Conservation (phyloP, 768 basidiomycete genomes). For the Boletus barrowsii region DNA sequence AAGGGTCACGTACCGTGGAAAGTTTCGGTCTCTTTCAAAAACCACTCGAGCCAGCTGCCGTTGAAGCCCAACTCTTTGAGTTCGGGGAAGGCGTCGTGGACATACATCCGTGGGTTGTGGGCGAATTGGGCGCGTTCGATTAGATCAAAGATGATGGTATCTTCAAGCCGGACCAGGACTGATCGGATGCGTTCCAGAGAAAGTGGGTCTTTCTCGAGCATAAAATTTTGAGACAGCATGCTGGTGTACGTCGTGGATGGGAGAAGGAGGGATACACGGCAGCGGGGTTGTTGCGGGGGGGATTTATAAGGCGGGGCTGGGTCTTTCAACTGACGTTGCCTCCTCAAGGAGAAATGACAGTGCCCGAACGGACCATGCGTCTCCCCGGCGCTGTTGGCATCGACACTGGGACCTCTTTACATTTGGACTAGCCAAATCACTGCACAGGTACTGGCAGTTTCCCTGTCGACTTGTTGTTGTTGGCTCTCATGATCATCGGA, state of each 20-base stretch:
- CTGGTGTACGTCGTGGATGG: slow-evolving; percentile 13
- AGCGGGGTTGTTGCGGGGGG: neutral
- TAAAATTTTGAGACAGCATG: slow-evolving; percentile 68
- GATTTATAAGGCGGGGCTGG: slow-evolving; percentile 14
- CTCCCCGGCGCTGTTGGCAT: too few species aligned
- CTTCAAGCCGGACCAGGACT: slow-evolving; percentile 87
- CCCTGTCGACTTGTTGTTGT: too few species aligned
- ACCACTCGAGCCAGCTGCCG: slow-evolving; percentile 97
- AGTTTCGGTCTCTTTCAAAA: slow-evolving; percentile 89
- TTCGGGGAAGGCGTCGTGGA: slow-evolving; percentile 74
- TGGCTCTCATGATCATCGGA: too few species aligned
- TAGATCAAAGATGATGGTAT: slow-evolving; percentile 97
- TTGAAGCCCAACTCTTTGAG: slow-evolving; percentile 68
- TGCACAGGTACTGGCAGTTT: too few species aligned
- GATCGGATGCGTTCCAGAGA: slow-evolving; percentile 86
- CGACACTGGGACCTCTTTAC: too few species aligned
- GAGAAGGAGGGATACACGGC: neutral
- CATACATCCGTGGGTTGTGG: slow-evolving; percentile 87
- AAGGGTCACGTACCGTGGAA: slow-evolving; percentile 75
- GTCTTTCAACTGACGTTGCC: neutral
- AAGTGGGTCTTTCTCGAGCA: slow-evolving; percentile 69
- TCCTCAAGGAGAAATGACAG: too few species aligned
- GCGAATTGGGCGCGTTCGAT: slow-evolving; percentile 98
- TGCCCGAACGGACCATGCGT: too few species aligned
- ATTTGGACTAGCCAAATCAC: too few species aligned